Percentiles rank a stretch among this genome's conserved stretches.
phyloP scores from a whole-genome alignment of 768 basidiomycete species.

The Phaffia tasmanica region DNA sequence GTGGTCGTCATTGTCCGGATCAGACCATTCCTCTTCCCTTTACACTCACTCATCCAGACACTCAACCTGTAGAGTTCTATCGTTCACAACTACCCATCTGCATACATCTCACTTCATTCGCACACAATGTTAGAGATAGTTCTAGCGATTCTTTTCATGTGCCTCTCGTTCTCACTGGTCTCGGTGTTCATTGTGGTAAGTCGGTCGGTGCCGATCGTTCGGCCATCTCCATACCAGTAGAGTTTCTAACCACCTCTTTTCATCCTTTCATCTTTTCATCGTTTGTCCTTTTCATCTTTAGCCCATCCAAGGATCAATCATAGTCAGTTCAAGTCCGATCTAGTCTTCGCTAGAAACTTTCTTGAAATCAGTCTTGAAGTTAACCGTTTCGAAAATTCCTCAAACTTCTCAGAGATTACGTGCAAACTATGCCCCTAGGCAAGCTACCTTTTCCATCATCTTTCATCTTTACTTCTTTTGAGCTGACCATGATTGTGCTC shows the following conservation, averaged over 20 bases:
- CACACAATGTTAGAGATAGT: not conserved
- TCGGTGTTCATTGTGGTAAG: not conserved
- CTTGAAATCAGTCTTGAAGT: too few species aligned
- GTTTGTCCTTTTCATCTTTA: not conserved
- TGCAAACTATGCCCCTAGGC: slow-evolving; percentile 11
- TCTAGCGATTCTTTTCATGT: slow-evolving; percentile 5
- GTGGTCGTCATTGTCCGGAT: too few species aligned
- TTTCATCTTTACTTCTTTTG: not conserved
- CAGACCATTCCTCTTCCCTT: too few species aligned
- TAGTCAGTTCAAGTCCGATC: not conserved
- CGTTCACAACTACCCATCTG: too few species aligned
- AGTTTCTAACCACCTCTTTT: not conserved
- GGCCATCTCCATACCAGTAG: not conserved
- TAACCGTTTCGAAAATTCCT: too few species aligned
- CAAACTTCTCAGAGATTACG: not conserved
- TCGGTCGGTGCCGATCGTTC: not conserved
- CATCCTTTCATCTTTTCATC: not conserved
- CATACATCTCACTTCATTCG: too few species aligned
- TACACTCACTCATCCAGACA: too few species aligned
- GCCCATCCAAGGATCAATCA: slow-evolving; percentile 10
- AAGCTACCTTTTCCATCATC: not conserved
- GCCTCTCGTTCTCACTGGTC: not conserved
- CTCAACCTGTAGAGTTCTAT: too few species aligned
- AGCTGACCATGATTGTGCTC: not conserved
- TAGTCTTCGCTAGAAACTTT: too few species aligned